A percentile compares a stretch with the other conserved stretches of the same genome.
These are phyloP conservation scores for Trametes cingulata DNA, from an alignment of 768 basidiomycete genomes.

Conservation along the genomic window DNA sequence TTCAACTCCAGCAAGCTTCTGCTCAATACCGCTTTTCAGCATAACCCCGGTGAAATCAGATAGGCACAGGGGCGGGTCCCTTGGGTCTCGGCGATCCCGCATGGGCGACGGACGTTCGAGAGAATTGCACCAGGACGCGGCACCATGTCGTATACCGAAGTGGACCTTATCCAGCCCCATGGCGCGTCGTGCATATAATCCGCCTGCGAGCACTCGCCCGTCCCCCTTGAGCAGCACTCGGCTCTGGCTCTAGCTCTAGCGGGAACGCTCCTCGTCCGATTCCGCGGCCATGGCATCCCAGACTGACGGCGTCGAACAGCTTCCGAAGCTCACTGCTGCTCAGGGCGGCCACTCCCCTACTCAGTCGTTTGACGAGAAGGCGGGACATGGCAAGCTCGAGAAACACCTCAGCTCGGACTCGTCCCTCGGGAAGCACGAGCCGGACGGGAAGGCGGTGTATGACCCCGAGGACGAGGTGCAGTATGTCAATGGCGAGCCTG, in stretches of 20 bases:
- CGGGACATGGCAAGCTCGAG: conserved; percentile 12
- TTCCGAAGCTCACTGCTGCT: conserved; percentile 14
- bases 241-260: conserved; percentile 1
- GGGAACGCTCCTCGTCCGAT: conserved; percentile 6
- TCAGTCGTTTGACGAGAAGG: conserved; percentile 18
- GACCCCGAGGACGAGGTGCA: conserved; percentile 18
- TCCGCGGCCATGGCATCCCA: conserved; percentile 7
- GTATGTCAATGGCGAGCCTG: conserved; percentile 31
- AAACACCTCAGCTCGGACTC: conserved; percentile 15
- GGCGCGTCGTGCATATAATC: not conserved
- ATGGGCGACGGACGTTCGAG: conserved; percentile 3
- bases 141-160: conserved; percentile 11
- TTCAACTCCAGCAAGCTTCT: not conserved
- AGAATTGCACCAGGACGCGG: conserved; percentile 11
- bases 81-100: conserved; percentile 5
- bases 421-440: conserved; percentile 3
- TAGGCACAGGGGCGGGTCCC: conserved; percentile 7
- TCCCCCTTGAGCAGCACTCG: conserved; percentile 8
- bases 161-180: not conserved
- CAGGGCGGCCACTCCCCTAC: not conserved
- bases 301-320: conserved; percentile 12
- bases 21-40: not conserved
- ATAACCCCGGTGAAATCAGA: not conserved
- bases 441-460: not conserved
- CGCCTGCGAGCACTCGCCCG: not conserved